Conservation (phyloP, 2,329 filamentous ascomycete genomes). For the Ophiostoma sp. region DNA sequence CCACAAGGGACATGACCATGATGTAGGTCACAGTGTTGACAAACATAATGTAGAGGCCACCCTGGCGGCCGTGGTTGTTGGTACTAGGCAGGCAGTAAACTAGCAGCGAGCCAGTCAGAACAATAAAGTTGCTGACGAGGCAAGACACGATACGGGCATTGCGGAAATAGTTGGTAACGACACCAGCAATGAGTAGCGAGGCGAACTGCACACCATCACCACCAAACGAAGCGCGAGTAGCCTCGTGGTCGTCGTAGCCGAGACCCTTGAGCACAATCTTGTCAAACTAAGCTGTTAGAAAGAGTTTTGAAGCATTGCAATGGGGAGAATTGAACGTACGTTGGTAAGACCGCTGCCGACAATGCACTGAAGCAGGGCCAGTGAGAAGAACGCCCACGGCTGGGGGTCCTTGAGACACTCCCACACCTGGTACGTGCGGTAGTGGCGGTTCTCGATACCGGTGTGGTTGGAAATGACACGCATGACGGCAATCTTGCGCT, state of each 20-base stretch:
- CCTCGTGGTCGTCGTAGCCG: constrained; percentile 51
- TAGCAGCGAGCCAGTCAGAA: neutral
- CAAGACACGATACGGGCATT: constrained; percentile 38
- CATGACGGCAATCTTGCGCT: constrained; percentile 33
- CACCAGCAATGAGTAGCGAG: constrained; percentile 31
- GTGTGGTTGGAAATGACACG: constrained; percentile 36
- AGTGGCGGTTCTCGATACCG: constrained; percentile 34
- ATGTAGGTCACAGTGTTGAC: constrained; percentile 53
- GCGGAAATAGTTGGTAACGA: constrained; percentile 39
- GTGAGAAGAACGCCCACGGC: constrained; percentile 32
- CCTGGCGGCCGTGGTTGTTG: constrained; percentile 45
- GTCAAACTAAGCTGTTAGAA: constrained; percentile 37
- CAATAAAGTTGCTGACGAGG: neutral
- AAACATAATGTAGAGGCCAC: constrained; percentile 47
- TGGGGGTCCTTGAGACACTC: constrained; percentile 35
- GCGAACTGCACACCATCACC: constrained; percentile 27
- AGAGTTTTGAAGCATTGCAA: neutral
- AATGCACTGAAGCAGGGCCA: constrained; percentile 32
- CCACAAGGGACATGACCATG: constrained; percentile 55
- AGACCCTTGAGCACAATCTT: constrained; percentile 50
- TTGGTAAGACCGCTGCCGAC: constrained; percentile 32
- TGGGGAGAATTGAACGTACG: neutral
- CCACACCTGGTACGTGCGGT: constrained; percentile 32
- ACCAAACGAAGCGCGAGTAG: constrained; percentile 20
- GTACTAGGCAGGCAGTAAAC: constrained; percentile 45